Evolutionary conservation across 2,329 filamentous ascomycete genomes (phyloP).

Genomic region (Exophiala sp.): DNA sequence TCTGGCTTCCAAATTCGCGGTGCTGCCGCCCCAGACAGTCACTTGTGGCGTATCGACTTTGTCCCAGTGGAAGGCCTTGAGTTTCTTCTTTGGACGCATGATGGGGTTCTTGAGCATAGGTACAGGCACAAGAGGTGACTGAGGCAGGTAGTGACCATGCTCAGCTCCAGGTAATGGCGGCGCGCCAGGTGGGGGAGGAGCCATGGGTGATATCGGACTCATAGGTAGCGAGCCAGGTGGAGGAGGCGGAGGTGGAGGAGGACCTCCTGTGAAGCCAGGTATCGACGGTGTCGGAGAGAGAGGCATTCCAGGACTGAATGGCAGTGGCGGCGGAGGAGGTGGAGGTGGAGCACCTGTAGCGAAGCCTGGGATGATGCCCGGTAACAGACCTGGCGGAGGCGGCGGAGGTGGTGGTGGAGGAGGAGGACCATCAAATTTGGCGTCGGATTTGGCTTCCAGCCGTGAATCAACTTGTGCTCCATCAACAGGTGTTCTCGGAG

Average conservation of each 20-base stretch:
- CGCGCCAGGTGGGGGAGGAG: constrained; percentile 64
- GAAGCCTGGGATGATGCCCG: constrained; percentile 37
- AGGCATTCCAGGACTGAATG: constrained; percentile 40
- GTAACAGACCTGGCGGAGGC: constrained; percentile 27
- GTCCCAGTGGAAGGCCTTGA: constrained; percentile 99
- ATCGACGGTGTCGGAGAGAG: constrained; percentile 46
- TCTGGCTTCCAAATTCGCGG: constrained; percentile 79
- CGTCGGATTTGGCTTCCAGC: constrained; percentile 42
- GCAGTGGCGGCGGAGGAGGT: constrained; percentile 47
- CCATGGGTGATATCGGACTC: constrained; percentile 38
- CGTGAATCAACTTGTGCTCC: constrained; percentile 42
- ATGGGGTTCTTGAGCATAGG: constrained; percentile 69
- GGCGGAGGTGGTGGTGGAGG: constrained; percentile 36
- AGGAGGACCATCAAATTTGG: constrained; percentile 42
- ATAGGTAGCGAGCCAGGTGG: constrained; percentile 39
- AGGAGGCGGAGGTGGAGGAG: constrained; percentile 42
- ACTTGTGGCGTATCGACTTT: constrained; percentile 91
- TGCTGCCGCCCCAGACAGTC: constrained; percentile 90
- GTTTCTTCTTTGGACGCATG: constrained; percentile 94
- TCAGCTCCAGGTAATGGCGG: constrained; percentile 58
- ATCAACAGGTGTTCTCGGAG: constrained; percentile 65
- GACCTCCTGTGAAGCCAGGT: constrained; percentile 42
- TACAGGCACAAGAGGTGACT: constrained; percentile 55
- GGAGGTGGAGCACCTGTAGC: constrained; percentile 47
- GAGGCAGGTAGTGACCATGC: constrained; percentile 70